Conservation (phyloP, 1,284 basidiomycete species). For the Apiotrichum gamsii region DNA sequence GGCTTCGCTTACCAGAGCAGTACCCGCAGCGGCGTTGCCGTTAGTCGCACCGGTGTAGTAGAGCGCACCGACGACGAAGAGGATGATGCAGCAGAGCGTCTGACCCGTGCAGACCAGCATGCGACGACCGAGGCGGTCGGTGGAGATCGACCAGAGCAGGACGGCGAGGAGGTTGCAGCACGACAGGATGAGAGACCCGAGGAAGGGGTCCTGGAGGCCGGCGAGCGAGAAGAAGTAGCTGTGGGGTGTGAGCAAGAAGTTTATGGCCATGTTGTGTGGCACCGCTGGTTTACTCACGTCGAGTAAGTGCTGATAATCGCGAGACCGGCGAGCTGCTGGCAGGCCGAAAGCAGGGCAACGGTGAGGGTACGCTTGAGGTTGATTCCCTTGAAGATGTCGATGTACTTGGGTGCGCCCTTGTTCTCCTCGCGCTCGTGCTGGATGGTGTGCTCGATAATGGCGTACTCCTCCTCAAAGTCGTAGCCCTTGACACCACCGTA, state of each 20-base stretch:
- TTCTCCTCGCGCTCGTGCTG: constrained; percentile 17
- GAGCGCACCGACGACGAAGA: constrained; percentile 19
- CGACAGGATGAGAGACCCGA: constrained; percentile 16
- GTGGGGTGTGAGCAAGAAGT: too few species aligned
- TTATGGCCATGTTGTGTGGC: not conserved
- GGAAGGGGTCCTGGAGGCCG: constrained; percentile 25
- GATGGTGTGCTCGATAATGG: constrained; percentile 20
- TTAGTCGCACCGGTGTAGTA: constrained; percentile 16
- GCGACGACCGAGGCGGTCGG: constrained; percentile 23
- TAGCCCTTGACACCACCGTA: constrained; percentile 26
- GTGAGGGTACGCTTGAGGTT: constrained; percentile 21
- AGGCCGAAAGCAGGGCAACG: constrained; percentile 12
- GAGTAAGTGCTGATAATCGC: constrained; percentile 22
- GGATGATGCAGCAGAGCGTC: constrained; percentile 6
- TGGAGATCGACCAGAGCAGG: constrained; percentile 5
- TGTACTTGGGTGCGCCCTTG: not conserved
- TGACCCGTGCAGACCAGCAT: constrained; percentile 1
- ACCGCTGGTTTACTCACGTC: too few species aligned
- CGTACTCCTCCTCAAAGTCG: constrained; percentile 30
- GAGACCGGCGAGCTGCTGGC: constrained; percentile 18
- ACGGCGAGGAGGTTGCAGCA: constrained; percentile 13
- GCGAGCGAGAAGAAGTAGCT: constrained; percentile 22
- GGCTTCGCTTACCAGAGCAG: not conserved
- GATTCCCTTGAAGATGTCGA: constrained; percentile 14
- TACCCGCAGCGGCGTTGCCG: constrained; percentile 13